Evolutionary conservation across 441 rosid genomes (phyloP), one percentile per base, ranked within the genome.

Genomic region (Erysimum cheiri): DNA sequence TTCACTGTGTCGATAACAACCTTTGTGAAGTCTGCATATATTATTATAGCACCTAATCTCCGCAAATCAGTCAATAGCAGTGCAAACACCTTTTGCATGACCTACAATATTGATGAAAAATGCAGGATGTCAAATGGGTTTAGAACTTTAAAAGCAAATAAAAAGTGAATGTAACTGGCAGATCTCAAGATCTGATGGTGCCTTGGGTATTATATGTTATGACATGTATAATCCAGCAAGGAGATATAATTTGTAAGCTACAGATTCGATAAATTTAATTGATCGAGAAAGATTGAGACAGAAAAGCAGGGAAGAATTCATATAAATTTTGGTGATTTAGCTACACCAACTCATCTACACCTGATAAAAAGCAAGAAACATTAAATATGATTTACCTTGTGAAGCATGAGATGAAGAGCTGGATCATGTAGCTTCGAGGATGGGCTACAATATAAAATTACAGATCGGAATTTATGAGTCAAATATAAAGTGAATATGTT

Each of bases 41-140:
- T 87, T 72, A 95, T 87, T 26, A 88, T 80, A 75, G 97, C 98
- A 73, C 98, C 98, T 69, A 95, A 84, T 84, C 90, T 95, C 74
- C 97, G 96, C 61, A 92, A 83, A 79, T 92, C 98, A 33, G 90
- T 88, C 91, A 95, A 77, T 66, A 95, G 81, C 78, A 92, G 75
- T 19, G 99, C 98, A 81, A 95, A 95, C 77, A 95, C 88, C 87
- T 95, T 95, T 81, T 89, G 97, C 99, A 92, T 95, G 84, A 90
- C 96, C 98, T 94, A 76, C n/a, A 15, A 57, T 69, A 56, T 12
- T 49, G 31, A 71, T 58, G 59, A 76, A 71, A 64, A 26, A 28
- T 31, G 28, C 43, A 70, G 14, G 46, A 49, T 43, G 61, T 64
- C 57, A 56, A 49, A 64, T 14, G 12, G 19, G 24, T 22, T 52